Percentiles rank a stretch among this genome's conserved stretches.
Evolutionary conservation across 192 early-diverging fungal genomes (phyloP).

Genomic region (Backusella mclennaniae): DNA sequence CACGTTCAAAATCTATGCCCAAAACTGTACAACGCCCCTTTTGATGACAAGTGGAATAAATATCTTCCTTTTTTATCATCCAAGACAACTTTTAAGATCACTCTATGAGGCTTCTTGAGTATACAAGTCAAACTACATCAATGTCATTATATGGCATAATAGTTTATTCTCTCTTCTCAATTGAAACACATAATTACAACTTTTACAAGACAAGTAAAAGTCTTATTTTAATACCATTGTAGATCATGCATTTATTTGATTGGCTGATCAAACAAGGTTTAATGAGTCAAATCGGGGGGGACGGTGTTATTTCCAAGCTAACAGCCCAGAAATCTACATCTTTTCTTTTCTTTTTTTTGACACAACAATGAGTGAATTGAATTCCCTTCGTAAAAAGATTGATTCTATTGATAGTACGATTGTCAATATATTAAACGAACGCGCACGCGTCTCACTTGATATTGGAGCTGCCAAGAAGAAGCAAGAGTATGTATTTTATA

Average conservation of each 20-base stretch:
- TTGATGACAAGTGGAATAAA: neutral
- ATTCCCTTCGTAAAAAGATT: constrained; percentile 61
- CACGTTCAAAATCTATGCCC: too few relatives aligned
- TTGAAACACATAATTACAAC: too few relatives aligned
- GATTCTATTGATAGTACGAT: constrained; percentile 73
- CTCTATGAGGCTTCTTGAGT: too few relatives aligned
- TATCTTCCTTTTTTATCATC: too few relatives aligned
- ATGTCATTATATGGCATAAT: too few relatives aligned
- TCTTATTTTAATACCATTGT: neutral
- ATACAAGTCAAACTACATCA: too few relatives aligned
- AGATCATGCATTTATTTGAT: neutral
- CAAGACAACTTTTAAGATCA: too few relatives aligned
- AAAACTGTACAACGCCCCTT: neutral
- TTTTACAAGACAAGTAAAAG: too few relatives aligned
- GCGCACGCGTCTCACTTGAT: constrained; percentile 75
- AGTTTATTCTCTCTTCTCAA: too few relatives aligned
- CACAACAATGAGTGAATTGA: constrained; percentile 46
- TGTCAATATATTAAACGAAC: constrained; percentile 78
- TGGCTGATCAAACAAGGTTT: neutral
- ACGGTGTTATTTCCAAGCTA: neutral
- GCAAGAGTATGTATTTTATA: constrained; percentile 14
- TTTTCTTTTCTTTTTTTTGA: neutral
- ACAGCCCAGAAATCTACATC: neutral
- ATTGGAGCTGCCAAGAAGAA: constrained; percentile 72
- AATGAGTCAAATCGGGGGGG: neutral